Conservation (phyloP, 1,139 yeast genomes). For the Kodamaea alishanica region DNA sequence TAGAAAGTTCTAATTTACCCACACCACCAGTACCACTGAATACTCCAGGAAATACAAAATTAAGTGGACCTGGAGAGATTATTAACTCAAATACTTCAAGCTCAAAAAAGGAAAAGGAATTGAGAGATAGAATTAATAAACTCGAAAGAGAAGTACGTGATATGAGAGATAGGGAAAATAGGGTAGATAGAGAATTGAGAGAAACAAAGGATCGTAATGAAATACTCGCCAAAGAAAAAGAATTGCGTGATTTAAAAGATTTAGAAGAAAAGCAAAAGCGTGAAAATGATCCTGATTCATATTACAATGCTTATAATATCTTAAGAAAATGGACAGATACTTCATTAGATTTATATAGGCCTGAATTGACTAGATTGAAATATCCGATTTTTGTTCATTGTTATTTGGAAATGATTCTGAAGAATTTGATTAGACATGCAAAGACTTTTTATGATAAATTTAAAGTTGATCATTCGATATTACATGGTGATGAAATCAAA, state of each 20-base stretch:
- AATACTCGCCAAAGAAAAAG: conserved; percentile 40
- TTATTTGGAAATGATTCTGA: conserved; percentile 71
- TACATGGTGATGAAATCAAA: conserved; percentile 76
- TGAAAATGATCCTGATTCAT: conserved; percentile 63
- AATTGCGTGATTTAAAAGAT: conserved; percentile 39
- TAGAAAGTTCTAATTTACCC: conserved; percentile 74
- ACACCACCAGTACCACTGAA: conserved; percentile 54
- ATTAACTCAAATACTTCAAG: conserved; percentile 23
- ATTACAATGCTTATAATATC: conserved; percentile 72
- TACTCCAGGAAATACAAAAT: conserved; percentile 40
- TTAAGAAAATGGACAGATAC: conserved; percentile 88
- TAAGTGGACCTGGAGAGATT: conserved; percentile 38
- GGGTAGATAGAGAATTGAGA: conserved; percentile 38
- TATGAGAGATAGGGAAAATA: conserved; percentile 32
- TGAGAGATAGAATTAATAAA: conserved; percentile 26
- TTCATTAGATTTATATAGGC: conserved; percentile 86
- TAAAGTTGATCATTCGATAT: conserved; percentile 65
- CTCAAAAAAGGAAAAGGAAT: conserved; percentile 26
- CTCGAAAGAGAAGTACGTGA: conserved; percentile 41
- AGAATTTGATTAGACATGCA: conserved; percentile 58
- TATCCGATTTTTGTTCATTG: conserved; percentile 91
- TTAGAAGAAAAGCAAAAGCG: conserved; percentile 38
- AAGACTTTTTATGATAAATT: conserved; percentile 73
- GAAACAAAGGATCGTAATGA: conserved; percentile 41
- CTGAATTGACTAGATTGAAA: conserved; percentile 76